Evolutionary conservation across 2,329 filamentous ascomycete genomes (phyloP), one percentile per base, ranked within the genome.

Genomic region (Botrytis galanthina): DNA sequence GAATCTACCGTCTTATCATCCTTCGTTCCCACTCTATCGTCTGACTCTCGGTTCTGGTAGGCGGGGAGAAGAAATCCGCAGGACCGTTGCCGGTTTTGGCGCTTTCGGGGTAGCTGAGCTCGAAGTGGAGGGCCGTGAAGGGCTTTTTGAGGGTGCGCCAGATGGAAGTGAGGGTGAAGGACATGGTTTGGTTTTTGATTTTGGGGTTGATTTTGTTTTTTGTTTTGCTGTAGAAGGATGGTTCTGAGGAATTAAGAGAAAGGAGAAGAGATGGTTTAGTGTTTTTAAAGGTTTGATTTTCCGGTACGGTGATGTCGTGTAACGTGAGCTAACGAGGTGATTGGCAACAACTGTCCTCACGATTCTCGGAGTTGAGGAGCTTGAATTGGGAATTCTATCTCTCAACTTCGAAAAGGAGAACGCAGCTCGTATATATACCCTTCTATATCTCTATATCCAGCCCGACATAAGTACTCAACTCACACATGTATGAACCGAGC

Each of bases 1-100:
- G 4, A 42, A 16, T 60, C 9, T 70, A 70, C 4, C 67, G 48
- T 48, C 54, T 70, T 26, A 70, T 70, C 67, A 57, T 70, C 37
- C 51, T 70, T 7, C 54, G 18, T 22, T 70, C 67, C 67, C 67
- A 70, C 22, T 70, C 54, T 39, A 12, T 70, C 18, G 14, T 54
- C 64, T 67, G 64, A 54, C 46, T 67, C 18, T 54, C 35, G 14
- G 64, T 54, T 18, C 32, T 67, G 0, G 32, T 54, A 7, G 46
- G 46, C 9, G 35, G 32, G 7, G 64, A 39, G n/a, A 67, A 67
- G 16, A 67, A 67, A 67, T 67, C 64, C 14, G 46, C 46, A 3
- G 64, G 64, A 0, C 64, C 64, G 18, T 67, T 39, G 8, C 64
- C 64, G 3, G 48, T 37, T 22, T 37, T 37, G 18, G 46, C 32